Conservation (phyloP, 257 asterid species). For the Capsicum rhomboideum region DNA sequence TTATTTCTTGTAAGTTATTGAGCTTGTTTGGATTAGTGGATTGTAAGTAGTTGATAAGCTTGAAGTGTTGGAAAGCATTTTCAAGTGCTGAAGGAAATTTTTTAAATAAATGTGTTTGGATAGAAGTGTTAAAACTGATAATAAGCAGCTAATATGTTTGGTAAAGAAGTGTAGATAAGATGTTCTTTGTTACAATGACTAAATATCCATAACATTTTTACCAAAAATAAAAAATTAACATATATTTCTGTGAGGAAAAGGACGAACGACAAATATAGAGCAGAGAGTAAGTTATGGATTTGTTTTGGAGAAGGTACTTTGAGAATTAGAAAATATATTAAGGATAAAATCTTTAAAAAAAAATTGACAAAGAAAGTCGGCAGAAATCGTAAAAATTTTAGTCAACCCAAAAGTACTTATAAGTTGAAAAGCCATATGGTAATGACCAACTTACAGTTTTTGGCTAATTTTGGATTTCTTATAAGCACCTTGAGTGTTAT, state of each 20-base stretch:
- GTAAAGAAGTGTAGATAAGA: not conserved
- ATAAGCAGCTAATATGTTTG: not conserved
- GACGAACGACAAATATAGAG: not conserved
- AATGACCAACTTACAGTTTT: not conserved
- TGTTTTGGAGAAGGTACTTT: not conserved
- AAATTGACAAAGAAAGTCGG: too few relatives aligned
- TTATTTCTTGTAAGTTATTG: not conserved
- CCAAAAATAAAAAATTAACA: not conserved
- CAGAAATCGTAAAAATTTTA: not conserved
- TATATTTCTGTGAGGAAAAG: not conserved
- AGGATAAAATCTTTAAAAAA: not conserved
- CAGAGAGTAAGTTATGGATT: not conserved
- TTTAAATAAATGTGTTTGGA: not conserved
- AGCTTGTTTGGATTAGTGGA: not conserved
- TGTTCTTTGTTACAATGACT: not conserved
- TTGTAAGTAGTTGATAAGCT: not conserved
- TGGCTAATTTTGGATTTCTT: not conserved
- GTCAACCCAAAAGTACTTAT: not conserved
- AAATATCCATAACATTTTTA: not conserved
- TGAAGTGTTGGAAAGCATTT: not conserved
- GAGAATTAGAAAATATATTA: not conserved
- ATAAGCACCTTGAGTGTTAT: not conserved
- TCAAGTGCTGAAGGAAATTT: not conserved
- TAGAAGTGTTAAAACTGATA: not conserved
- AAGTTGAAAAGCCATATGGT: not conserved